phyloP scores from a whole-genome alignment of 1,284 basidiomycete genomes.

The Coriolopsis trogii region DNA sequence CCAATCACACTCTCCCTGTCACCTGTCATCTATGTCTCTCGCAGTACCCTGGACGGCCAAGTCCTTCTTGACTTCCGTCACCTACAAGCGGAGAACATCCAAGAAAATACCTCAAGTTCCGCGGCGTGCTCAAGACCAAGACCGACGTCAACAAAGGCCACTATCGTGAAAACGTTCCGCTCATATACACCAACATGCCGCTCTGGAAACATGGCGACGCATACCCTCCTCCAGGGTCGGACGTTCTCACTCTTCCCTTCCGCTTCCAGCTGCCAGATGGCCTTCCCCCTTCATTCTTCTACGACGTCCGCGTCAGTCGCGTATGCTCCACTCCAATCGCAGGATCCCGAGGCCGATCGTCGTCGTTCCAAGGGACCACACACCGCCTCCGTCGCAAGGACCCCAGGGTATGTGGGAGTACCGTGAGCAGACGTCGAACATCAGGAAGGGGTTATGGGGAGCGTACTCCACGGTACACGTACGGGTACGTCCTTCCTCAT shows the following conservation, averaged over 20 bases:
- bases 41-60: constrained; percentile 8
- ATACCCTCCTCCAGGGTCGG: constrained; percentile 2
- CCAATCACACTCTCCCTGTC: not conserved
- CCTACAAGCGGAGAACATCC: constrained; percentile 9
- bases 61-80: constrained; percentile 10
- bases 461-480: constrained; percentile 13
- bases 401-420: constrained; percentile 8
- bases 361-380: constrained; percentile 2
- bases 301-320: not conserved
- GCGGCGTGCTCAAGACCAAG: not conserved
- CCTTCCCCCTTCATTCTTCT: constrained; percentile 2
- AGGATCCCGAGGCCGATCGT: not conserved
- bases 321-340: not conserved
- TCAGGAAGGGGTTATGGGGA: constrained; percentile 19
- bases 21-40: not conserved
- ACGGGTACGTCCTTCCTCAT: constrained; percentile 6
- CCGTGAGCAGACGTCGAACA: constrained; percentile 3
- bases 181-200: not conserved
- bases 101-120: constrained; percentile 7
- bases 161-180: not conserved
- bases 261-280: not conserved
- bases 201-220: not conserved
- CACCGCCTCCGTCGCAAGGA: too few relatives aligned
- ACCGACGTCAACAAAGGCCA: constrained; percentile 1
- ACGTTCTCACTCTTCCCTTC: constrained; percentile 5